A percentile compares a stretch with the other conserved stretches of the same genome.
These are phyloP conservation scores for Phylloporus arenicola DNA, from an alignment of 768 basidiomycete genomes.

Conservation along the genomic window DNA sequence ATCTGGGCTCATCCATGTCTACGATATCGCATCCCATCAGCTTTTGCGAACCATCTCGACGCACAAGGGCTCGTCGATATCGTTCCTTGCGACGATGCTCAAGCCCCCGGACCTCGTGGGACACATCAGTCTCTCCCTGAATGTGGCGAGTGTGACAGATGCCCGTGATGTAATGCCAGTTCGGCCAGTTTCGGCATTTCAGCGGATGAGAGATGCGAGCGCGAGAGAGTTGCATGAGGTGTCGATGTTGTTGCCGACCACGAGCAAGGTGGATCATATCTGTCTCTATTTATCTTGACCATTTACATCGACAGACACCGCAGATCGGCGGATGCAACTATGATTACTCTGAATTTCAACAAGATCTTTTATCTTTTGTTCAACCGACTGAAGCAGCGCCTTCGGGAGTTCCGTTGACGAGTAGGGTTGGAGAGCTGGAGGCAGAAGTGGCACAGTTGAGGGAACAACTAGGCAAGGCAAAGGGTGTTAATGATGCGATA, in stretches of 20 bases:
- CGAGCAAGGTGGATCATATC: constrained; percentile 34
- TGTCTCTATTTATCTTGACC: background rate
- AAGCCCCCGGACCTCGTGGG: constrained; percentile 86
- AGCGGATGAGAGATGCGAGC: constrained; percentile 65
- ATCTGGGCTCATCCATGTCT: constrained; percentile 67
- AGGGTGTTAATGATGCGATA: constrained; percentile 90
- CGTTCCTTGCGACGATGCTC: constrained; percentile 70
- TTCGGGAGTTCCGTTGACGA: constrained; percentile 38
- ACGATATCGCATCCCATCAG: constrained; percentile 89
- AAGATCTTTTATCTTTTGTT: constrained; percentile 65
- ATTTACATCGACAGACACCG: constrained; percentile 7
- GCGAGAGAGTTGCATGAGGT: constrained; percentile 68
- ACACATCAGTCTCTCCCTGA: constrained; percentile 56
- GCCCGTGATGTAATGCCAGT: constrained; percentile 59
- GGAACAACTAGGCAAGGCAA: constrained; percentile 74
- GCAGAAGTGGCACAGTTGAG: constrained; percentile 60
- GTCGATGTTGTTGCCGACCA: constrained; percentile 50
- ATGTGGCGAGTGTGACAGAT: constrained; percentile 31
- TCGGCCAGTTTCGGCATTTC: constrained; percentile 63
- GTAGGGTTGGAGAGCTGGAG: constrained; percentile 64
- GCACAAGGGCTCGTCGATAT: constrained; percentile 64
- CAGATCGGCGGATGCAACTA: constrained; percentile 18
- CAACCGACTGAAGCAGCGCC: constrained; percentile 34
- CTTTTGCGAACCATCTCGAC: constrained; percentile 74
- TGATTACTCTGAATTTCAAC: constrained; percentile 47